Conservation (phyloP, 495 filamentous ascomycete species). For the Neurospora sp. region DNA sequence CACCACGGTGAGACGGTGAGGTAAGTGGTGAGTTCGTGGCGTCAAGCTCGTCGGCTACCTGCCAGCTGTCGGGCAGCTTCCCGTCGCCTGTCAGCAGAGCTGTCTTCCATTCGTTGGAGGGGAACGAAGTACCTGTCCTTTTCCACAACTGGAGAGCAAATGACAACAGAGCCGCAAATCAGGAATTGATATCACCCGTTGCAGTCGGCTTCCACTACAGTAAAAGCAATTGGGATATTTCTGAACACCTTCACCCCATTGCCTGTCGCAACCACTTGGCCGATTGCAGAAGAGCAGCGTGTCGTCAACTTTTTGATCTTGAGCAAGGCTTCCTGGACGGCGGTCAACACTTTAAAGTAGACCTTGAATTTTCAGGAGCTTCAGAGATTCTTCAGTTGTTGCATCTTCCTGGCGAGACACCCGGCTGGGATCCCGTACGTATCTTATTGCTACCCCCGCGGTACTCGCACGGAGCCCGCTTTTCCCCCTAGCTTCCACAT, state of each 20-base stretch:
- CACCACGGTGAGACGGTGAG: neutral
- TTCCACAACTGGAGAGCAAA: neutral
- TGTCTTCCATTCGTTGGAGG: neutral
- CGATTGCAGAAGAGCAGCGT: neutral
- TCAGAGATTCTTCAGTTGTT: neutral
- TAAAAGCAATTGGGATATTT: neutral
- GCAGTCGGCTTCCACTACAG: neutral
- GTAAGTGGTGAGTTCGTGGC: neutral
- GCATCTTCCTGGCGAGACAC: neutral
- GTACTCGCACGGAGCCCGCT: neutral
- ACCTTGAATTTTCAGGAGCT: neutral
- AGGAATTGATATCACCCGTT: neutral
- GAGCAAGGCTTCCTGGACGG: neutral
- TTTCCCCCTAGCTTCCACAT: neutral
- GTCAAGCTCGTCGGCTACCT: neutral
- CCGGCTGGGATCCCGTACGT: neutral
- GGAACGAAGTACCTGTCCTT: neutral
- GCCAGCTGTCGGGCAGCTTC: neutral
- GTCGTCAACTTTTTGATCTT: neutral
- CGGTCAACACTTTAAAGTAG: neutral
- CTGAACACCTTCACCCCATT: neutral
- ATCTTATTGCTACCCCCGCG: neutral
- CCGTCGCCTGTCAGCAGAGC: neutral
- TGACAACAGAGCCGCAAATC: neutral
- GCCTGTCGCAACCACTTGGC: neutral